phyloP scores from a whole-genome alignment of 495 filamentous ascomycete species.

The Talaromyces liani region DNA sequence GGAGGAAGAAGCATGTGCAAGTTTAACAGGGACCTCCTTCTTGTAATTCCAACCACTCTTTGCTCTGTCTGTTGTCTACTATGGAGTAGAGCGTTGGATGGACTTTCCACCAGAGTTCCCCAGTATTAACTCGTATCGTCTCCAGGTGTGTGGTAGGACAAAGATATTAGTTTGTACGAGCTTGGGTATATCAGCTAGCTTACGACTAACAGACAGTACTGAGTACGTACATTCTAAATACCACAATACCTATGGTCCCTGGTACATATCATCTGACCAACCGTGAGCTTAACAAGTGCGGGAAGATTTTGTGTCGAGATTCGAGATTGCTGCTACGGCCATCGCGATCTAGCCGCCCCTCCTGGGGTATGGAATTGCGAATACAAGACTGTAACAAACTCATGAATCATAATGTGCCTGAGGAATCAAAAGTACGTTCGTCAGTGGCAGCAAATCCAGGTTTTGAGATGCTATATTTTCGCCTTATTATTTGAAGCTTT shows the following conservation, averaged over 20 bases:
- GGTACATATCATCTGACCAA: not conserved
- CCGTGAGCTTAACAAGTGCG: not conserved
- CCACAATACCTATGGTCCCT: too few relatives aligned
- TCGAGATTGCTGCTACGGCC: not conserved
- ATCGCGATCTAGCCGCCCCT: not conserved
- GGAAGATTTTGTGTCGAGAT: not conserved
- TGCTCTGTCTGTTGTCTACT: not conserved
- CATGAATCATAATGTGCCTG: not conserved
- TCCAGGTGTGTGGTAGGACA: not conserved
- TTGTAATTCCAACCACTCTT: not conserved
- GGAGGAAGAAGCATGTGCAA: not conserved
- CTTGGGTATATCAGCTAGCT: not conserved
- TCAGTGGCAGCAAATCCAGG: not conserved
- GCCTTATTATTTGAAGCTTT: not conserved
- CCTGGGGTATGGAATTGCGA: not conserved
- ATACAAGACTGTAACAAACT: not conserved
- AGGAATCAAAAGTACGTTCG: not conserved
- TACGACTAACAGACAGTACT: not conserved
- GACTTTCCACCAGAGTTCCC: too few relatives aligned
- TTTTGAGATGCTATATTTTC: not conserved
- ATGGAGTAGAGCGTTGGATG: not conserved
- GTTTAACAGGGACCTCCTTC: not conserved
- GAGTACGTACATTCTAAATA: too few relatives aligned
- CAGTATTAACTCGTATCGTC: too few relatives aligned
- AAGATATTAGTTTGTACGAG: not conserved